A percentile compares a stretch with the other conserved stretches of the same genome.
Evolutionary conservation across 441 rosid species (phyloP).

Genomic region (Kokia cookei): DNA sequence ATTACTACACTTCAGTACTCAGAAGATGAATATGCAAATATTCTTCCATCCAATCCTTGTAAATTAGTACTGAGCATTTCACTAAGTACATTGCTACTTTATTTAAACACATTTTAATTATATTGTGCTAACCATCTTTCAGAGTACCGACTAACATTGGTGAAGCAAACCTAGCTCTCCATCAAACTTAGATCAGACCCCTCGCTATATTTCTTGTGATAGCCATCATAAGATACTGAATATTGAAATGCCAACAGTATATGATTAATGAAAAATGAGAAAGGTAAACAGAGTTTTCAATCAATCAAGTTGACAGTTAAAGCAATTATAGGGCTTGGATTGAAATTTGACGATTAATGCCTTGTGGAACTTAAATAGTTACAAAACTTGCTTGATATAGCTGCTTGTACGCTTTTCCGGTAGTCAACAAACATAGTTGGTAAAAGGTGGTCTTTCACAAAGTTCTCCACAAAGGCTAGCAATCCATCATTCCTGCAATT

Average conservation of each 20-base stretch:
- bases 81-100: neutral
- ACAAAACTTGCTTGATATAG: constrained; percentile 88
- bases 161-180: neutral
- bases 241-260: neutral
- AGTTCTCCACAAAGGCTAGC: constrained; percentile 90
- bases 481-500: constrained; percentile 91
- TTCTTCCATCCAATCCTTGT: neutral
- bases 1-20: neutral
- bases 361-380: constrained; percentile 11
- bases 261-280: neutral
- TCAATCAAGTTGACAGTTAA: neutral
- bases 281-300: neutral
- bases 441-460: constrained; percentile 91
- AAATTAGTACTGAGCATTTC: neutral
- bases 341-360: neutral
- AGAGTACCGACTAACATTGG: neutral
- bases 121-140: neutral
- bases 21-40: neutral
- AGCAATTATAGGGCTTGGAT: neutral
- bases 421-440: constrained; percentile 99
- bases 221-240: neutral
- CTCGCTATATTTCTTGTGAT: neutral
- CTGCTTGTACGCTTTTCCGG: constrained; percentile 96
- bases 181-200: neutral
- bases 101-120: neutral